Base-by-base conservation (phyloP, 169 alveolate species). In the Plasmodium berghei region DNA sequence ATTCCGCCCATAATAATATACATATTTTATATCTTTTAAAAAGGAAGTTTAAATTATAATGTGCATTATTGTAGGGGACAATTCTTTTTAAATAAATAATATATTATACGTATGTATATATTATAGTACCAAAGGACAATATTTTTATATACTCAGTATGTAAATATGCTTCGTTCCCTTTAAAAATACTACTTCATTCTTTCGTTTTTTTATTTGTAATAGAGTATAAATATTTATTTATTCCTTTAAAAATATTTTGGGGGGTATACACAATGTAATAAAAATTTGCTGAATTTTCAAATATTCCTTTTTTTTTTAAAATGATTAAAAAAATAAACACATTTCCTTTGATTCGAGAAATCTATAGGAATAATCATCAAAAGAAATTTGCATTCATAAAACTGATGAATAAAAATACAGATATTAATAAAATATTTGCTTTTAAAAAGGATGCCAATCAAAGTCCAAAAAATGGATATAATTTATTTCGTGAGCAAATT, bases 261-360 rank as follows among this genome's bases (percentile, higher is more conserved):
- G 20, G 59, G 24, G 5, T 16, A 16, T 12, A 16, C 66, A 20
- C 55, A 72, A 52, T 12, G 55, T 72, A 67, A 26, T 24, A 42
- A 42, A 72, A 52, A 2, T 24, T 12, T 54, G 6, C n/a, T 16
- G 34, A 24, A 9, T 12, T 72, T 16, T 26, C 9, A 72, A 49
- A 12, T 16, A 28, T 9, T 52, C 52, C 18, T 46, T 28, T 34
- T 34, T 34, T 18, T 12, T 73, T 34, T 55, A 77, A 77, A 58
- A 77, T 77, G 89, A 9, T 77, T 49, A 24, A 28, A 77, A 64
- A 49, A 64, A 62, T 77, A 77, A 63, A 55, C 52, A 20, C 54
- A 22, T 14, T 77, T 77, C 58, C 75, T 20, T 42, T 77, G 58
- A 77, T 48, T 54, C 61, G 77, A 26, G 66, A 77, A 77, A 48